Evolutionary conservation across 1,284 basidiomycete genomes (phyloP).

Genomic region (Cystobasidiaceae sp.): DNA sequence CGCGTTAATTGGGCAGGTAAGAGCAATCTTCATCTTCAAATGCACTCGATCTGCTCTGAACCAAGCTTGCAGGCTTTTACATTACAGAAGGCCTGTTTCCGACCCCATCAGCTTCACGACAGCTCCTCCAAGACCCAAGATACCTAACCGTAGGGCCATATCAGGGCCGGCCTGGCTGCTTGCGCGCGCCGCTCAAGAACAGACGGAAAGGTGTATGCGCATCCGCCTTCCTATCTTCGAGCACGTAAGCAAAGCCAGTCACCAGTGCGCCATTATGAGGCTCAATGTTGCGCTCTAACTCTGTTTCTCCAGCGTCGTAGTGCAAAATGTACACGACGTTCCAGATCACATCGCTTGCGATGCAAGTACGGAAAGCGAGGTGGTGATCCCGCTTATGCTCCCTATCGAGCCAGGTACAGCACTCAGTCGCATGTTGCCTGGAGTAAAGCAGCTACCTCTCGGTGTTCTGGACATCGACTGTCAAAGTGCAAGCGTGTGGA

Average conservation of each 20-base stretch:
- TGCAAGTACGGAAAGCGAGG: conserved; percentile 46
- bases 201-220: conserved; percentile 47
- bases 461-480: conserved; percentile 50
- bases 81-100: conserved; percentile 46
- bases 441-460: conserved; percentile 42
- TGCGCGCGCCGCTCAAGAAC: conserved; percentile 41
- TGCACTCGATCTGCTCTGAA: neutral
- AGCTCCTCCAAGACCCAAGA: conserved; percentile 10
- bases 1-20: conserved; percentile 28
- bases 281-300: neutral
- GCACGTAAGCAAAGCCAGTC: conserved; percentile 33
- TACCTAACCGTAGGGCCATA: conserved; percentile 48
- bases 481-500: conserved; percentile 45
- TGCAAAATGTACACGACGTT: conserved; percentile 45
- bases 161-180: conserved; percentile 49
- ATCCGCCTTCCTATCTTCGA: conserved; percentile 42
- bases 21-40: neutral
- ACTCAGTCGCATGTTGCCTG: neutral
- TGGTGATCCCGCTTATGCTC: conserved; percentile 47
- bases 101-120: conserved; percentile 23
- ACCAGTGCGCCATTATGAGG: too few species aligned
- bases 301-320: conserved; percentile 38
- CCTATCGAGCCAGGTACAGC: neutral
- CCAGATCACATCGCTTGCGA: conserved; percentile 50
- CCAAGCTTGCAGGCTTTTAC: conserved; percentile 46